A percentile compares a stretch with the other conserved stretches of the same genome.
phyloP scores from a whole-genome alignment of 1,139 yeast genomes.

The Lodderomyces margitis region DNA sequence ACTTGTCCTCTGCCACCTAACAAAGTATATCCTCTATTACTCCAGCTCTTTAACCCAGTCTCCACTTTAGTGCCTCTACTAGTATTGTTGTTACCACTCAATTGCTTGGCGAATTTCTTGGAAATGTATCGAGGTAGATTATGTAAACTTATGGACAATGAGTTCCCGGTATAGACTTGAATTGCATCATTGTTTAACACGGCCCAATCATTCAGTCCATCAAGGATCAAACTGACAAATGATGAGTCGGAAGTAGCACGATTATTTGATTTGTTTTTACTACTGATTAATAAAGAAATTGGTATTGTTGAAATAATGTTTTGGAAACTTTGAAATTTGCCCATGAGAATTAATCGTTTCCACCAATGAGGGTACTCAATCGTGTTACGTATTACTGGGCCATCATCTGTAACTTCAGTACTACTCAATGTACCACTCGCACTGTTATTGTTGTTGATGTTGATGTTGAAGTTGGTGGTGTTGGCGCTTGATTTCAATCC shows the following conservation, averaged over 20 bases:
- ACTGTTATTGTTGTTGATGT: not conserved
- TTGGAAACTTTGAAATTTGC: constrained; percentile 40
- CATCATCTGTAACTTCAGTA: too few relatives aligned
- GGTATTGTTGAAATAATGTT: constrained; percentile 49
- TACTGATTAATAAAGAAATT: constrained; percentile 35
- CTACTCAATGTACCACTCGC: too few relatives aligned
- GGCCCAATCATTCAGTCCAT: constrained; percentile 65
- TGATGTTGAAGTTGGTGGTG: not conserved
- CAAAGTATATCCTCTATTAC: constrained; percentile 40
- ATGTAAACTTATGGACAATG: constrained; percentile 38
- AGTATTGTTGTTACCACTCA: constrained; percentile 9
- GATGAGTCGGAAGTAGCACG: constrained; percentile 20
- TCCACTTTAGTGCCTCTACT: constrained; percentile 12
- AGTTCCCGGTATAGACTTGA: constrained; percentile 52
- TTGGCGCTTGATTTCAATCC: constrained; percentile 21
- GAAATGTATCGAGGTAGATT: constrained; percentile 43
- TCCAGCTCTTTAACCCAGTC: constrained; percentile 37
- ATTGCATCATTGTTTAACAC: constrained; percentile 45
- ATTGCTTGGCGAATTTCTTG: constrained; percentile 27
- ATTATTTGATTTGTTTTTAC: constrained; percentile 15
- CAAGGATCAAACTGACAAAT: constrained; percentile 45
- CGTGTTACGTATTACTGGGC: constrained; percentile 24
- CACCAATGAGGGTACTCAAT: constrained; percentile 35
- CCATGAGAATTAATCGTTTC: constrained; percentile 37
- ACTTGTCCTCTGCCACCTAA: constrained; percentile 59